Conservation (phyloP, 345 rosid species). For the Bruguiera parviflora region DNA sequence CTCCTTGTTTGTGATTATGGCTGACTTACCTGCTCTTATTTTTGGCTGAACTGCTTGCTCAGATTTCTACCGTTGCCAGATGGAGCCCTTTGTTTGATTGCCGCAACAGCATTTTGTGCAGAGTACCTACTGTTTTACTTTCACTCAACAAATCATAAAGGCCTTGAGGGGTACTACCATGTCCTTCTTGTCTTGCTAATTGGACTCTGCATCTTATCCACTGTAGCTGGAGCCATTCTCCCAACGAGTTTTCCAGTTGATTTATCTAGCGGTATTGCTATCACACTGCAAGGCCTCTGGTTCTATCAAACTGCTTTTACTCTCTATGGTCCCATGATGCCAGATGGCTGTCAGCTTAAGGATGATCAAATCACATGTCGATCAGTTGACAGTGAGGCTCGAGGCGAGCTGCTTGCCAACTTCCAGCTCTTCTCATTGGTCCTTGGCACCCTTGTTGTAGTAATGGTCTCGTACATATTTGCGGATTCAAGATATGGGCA, state of each 20-base stretch:
- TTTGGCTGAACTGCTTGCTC: conserved; percentile 9
- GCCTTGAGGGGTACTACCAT: conserved; percentile 95
- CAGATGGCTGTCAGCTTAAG: conserved; percentile 65
- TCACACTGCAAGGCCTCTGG: conserved; percentile 96
- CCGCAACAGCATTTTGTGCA: conserved; percentile 75
- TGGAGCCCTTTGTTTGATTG: conserved; percentile 69
- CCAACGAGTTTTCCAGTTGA: conserved; percentile 82
- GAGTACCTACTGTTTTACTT: conserved; percentile 83
- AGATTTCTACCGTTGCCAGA: conserved; percentile 73
- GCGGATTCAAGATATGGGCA: conserved; percentile 56
- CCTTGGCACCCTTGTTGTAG: conserved; percentile 58
- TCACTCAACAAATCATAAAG: conserved; percentile 92
- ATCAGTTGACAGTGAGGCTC: conserved; percentile 47
- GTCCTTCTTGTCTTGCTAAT: conserved; percentile 79
- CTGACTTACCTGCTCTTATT: not conserved
- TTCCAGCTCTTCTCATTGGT: conserved; percentile 72
- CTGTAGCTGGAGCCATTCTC: conserved; percentile 65
- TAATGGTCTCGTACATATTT: conserved; percentile 51
- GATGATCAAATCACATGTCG: conserved; percentile 44
- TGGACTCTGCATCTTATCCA: conserved; percentile 60
- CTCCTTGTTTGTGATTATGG: not conserved
- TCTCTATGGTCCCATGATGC: conserved; percentile 95
- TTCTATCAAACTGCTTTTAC: conserved; percentile 95
- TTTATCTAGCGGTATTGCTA: conserved; percentile 63
- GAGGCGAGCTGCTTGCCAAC: conserved; percentile 82